Evolutionary conservation across 352 stramenopile genomes (phyloP), one percentile per base, ranked within the genome.

Genomic region (Albugo candida): DNA sequence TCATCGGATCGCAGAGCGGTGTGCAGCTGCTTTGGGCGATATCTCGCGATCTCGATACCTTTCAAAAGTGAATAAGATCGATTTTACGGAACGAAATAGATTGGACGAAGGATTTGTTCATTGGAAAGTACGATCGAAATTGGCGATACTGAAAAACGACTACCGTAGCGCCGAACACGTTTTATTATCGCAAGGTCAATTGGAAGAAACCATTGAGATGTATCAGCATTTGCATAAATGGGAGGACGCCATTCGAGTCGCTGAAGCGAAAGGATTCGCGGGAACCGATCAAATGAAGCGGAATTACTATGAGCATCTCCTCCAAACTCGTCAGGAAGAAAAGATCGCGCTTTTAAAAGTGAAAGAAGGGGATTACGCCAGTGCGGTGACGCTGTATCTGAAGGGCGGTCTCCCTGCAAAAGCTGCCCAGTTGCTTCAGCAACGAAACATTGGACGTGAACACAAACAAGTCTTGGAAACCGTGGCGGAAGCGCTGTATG

Each of bases 141-240:
- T 95, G 19, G 67, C 71, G 16, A 52, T 94, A 37, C 69, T 97
- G 46, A 81, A 89, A 49, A 93, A 92, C 54, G 82, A 96, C 58
- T 86, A 93, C 44, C 66, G 75, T 20, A 78, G 71, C 37, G 87
- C 89, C 2, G 89, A 97, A 64, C 73, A 93, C 51, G 74, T 96
- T 34, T 56, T 96, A 37, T 62, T 97, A 14, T 80, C 81, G 0
- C 85, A 96, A 51, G 73, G 74, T 31, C 83, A 95, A 63, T 56
- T 95, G 14, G 83, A 96, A 45, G 89, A 97, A 24, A 83, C 85
- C 11, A 95, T 97, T 45, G 66, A 87, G 27, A 96, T 97, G 86
- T 96, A 97, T 58, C 81, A 97, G 60, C 72, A 91, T 24, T 53
- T 97, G 43, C 83, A 95, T 52, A 86, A 94, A 57, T 97, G 81